Percentiles rank a stretch among this genome's conserved stretches.
phyloP scores from a whole-genome alignment of 768 basidiomycete species.

The Suillus fuscotomentosus region DNA sequence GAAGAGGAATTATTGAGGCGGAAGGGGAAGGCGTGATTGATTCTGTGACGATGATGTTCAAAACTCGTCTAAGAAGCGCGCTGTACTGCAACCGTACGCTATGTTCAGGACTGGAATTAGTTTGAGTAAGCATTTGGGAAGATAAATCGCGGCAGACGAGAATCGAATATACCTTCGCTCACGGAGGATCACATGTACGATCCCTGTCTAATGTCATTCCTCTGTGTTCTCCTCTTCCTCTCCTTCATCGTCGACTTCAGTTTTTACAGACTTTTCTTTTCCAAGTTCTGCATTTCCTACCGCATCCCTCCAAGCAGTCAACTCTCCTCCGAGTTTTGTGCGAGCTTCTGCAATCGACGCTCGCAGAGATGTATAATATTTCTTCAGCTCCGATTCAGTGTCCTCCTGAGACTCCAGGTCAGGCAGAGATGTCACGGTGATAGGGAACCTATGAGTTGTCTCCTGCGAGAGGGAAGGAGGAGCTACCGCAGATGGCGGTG shows the following conservation, averaged over 20 bases:
- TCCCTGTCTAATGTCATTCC: neutral
- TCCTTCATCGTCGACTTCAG: constrained; percentile 44
- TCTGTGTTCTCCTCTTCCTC: constrained; percentile 45
- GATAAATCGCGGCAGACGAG: neutral
- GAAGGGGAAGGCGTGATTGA: constrained; percentile 38
- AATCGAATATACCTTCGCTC: neutral
- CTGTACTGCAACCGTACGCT: neutral
- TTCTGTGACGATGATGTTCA: neutral
- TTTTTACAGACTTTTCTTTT: constrained; percentile 51
- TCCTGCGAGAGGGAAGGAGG: constrained; percentile 21
- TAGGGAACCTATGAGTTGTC: constrained; percentile 24
- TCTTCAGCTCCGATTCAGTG: neutral
- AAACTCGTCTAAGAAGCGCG: too few relatives aligned
- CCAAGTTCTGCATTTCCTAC: constrained; percentile 62
- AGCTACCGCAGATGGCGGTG: constrained; percentile 16
- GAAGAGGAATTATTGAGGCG: constrained; percentile 46
- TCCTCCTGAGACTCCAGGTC: constrained; percentile 6
- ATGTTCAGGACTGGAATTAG: neutral
- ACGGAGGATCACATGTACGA: neutral
- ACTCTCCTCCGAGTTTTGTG: constrained; percentile 56
- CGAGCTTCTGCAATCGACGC: constrained; percentile 51
- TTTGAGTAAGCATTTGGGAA: neutral
- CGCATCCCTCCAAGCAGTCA: constrained; percentile 74
- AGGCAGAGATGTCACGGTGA: constrained; percentile 11
- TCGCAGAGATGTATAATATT: constrained; percentile 52